Base-by-base conservation (phyloP, 75 land plant species). In the Selaginella moellendorffii region DNA sequence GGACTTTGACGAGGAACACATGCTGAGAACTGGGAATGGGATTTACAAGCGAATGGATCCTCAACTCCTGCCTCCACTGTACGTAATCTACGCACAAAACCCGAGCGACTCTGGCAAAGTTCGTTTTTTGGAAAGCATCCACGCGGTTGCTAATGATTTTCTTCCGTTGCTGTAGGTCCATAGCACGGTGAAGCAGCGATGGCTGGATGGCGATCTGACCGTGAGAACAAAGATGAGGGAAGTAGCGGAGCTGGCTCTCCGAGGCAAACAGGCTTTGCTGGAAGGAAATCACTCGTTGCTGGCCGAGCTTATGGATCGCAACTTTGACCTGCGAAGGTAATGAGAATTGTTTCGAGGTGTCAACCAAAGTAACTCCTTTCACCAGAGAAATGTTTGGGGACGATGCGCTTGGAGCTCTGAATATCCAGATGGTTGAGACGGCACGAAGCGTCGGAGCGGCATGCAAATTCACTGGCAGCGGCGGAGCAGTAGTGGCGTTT, bases 21-120 rank as follows among this genome's bases (percentile, higher is more conserved):
- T 89, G 87, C 83, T 85, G 63, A 71, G 74, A 2, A 67, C 67
- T 58, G 87, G 87, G 28, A 82, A 93, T 75, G 98, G 98, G 20
- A 60, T 72, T 1, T 93, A 93, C 62, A 73, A 64, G 66, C 91
- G 84, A 8, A 82, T 93, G 90, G 98, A 93, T 74, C 63, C 75
- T 20, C 63, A 63, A 62, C 68, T 89, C 22, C 83, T 93, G 54
- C 98, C 98, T 2, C 81, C 80, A 30, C 80, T 93, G 12, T 61
- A 93, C 67, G 69, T 93, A 54, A 89, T 93, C 26, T 86, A 85
- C 76, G 87, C 98, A 22, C 82, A 86, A 64, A 93, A 93, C 75
- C 98, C 98, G 53, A 89, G 98, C 71, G 98, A 93, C 72, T 93
- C 98, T 65, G 98, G 98, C 54, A 89, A 93, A 96, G 98, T 80